These are phyloP conservation scores for Lupinus albus DNA, from an alignment of 306 rosid species.

Conservation along the genomic window DNA sequence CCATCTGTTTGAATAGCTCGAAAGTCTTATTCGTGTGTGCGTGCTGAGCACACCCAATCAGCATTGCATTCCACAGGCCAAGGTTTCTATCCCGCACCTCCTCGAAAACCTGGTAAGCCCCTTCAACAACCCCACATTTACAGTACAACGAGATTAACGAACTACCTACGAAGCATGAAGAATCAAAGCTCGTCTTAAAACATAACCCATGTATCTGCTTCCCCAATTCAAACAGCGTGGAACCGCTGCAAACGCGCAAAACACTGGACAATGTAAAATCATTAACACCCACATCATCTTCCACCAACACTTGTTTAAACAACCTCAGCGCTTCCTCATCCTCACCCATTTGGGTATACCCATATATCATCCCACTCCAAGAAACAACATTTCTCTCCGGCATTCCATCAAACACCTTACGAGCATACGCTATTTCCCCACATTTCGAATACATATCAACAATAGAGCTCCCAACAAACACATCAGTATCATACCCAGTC, in stretches of 20 bases:
- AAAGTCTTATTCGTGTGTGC: slow-evolving; percentile 61
- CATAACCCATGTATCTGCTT: slow-evolving; percentile 71
- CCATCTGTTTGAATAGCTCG: slow-evolving; percentile 61
- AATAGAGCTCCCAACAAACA: slow-evolving; percentile 74
- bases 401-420: slow-evolving; percentile 71
- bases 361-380: slow-evolving; percentile 88
- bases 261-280: slow-evolving; percentile 86
- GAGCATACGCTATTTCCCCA: slow-evolving; percentile 49
- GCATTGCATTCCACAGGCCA: slow-evolving; percentile 93
- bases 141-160: slow-evolving; percentile 77
- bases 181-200: slow-evolving; percentile 70
- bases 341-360: slow-evolving; percentile 63
- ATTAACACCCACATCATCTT: slow-evolving; percentile 55
- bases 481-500: slow-evolving; percentile 53
- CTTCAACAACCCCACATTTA: slow-evolving; percentile 75
- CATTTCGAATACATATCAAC: slow-evolving; percentile 78
- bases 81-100: slow-evolving; percentile 66
- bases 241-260: slow-evolving; percentile 64
- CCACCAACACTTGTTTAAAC: slow-evolving; percentile 59
- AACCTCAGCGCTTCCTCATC: slow-evolving; percentile 66
- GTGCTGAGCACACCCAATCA: slow-evolving; percentile 83
- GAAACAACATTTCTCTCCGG: slow-evolving; percentile 75
- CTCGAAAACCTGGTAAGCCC: slow-evolving; percentile 63
- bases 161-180: slow-evolving; percentile 78
- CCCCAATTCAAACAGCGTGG: slow-evolving; percentile 74